Evolutionary conservation across 805 yeast species (phyloP).

Genomic region (Dipodascus geniculatus): DNA sequence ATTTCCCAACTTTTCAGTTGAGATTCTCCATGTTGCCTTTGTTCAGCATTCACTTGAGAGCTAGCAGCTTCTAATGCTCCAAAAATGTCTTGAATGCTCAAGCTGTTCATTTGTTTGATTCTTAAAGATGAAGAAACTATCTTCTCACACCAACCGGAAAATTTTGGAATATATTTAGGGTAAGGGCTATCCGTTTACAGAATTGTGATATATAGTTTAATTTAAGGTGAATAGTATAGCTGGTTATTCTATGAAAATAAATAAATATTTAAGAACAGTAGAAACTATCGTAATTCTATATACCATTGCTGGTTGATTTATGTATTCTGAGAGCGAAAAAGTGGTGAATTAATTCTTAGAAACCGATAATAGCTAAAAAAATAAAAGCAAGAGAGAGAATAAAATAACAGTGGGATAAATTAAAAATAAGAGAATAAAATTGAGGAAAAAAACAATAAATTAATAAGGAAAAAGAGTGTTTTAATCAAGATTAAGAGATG

Average conservation of each 20-base stretch:
- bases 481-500: background rate
- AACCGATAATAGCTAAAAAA: too few relatives aligned
- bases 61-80: slow-evolving; percentile 38
- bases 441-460: background rate
- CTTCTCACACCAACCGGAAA: too few relatives aligned
- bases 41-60: slow-evolving; percentile 28
- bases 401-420: background rate
- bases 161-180: background rate
- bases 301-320: too few relatives aligned
- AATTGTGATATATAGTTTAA: too few relatives aligned
- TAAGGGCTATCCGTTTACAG: background rate
- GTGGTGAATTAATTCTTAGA: too few relatives aligned
- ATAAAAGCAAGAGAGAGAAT: background rate
- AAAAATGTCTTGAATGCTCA: background rate
- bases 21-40: slow-evolving; percentile 56
- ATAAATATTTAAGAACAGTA: background rate
- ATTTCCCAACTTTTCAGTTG: slow-evolving; percentile 62
- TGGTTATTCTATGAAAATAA: background rate
- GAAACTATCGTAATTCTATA: background rate
- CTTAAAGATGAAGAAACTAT: too few relatives aligned
- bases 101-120: background rate
- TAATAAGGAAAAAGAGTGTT: background rate
- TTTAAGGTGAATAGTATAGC: too few relatives aligned
- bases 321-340: too few relatives aligned
- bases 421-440: background rate